These are phyloP conservation scores for Aspergillus fijiensis DNA, from an alignment of 2,329 filamentous ascomycete species.

Conservation along the genomic window DNA sequence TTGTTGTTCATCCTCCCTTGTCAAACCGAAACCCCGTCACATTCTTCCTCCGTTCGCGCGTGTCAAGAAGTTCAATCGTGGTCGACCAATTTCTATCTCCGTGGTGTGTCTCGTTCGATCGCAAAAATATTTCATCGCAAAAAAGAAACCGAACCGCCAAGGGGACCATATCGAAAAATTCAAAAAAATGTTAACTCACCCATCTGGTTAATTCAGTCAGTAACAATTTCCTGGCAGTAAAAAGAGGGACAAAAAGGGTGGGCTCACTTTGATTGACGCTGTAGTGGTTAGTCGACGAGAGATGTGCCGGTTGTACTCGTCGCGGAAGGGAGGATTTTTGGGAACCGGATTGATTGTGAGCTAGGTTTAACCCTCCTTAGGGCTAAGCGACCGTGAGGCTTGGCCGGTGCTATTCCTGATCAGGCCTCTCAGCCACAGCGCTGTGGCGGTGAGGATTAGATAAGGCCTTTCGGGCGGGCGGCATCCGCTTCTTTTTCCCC, in stretches of 20 bases:
- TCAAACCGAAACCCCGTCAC: background rate
- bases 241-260: conserved; percentile 15
- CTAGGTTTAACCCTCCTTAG: conserved; percentile 46
- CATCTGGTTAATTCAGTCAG: conserved; percentile 52
- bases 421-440: conserved; percentile 13
- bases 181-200: conserved; percentile 53
- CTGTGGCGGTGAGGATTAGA: conserved; percentile 17
- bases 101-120: conserved; percentile 24
- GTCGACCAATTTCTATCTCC: conserved; percentile 6
- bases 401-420: conserved; percentile 30
- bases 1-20: conserved; percentile 1
- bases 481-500: conserved; percentile 17
- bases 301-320: conserved; percentile 38
- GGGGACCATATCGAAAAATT: conserved; percentile 23
- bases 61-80: conserved; percentile 1
- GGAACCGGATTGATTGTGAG: conserved; percentile 34
- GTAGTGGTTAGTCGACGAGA: conserved; percentile 47
- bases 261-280: conserved; percentile 55
- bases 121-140: conserved; percentile 26
- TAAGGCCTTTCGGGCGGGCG: conserved; percentile 5
- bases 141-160: conserved; percentile 28
- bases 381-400: conserved; percentile 41
- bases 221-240: conserved; percentile 20
- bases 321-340: conserved; percentile 44
- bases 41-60: background rate